These are phyloP conservation scores for Gracilariopsis chorda DNA, from an alignment of 23 red algal species.

Conservation along the genomic window DNA sequence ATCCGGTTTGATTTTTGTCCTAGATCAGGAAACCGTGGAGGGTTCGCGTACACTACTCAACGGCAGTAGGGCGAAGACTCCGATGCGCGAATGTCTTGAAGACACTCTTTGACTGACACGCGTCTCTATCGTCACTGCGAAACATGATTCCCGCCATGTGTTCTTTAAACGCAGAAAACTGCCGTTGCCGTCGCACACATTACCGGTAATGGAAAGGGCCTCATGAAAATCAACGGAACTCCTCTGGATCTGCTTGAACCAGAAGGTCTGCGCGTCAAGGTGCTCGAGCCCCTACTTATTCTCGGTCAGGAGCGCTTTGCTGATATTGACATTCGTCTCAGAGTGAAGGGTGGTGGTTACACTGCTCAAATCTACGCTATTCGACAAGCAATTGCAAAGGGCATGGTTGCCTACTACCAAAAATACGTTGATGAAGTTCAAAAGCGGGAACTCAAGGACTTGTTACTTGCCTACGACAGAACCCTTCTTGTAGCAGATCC, in stretches of 20 bases:
- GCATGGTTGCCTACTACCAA: conserved; percentile 96
- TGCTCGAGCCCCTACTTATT: conserved; percentile 93
- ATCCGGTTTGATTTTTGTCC: too few species aligned
- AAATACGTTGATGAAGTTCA: conserved; percentile 96
- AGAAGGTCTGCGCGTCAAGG: conserved; percentile 89
- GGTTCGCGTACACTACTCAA: not conserved
- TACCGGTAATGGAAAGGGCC: conserved; percentile 88
- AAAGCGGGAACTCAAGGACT: conserved; percentile 89
- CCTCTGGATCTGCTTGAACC: conserved; percentile 95
- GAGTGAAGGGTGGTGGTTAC: conserved; percentile 89
- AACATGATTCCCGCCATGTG: not conserved
- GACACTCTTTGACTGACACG: not conserved
- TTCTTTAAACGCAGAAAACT: conserved; percentile 80
- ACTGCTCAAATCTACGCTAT: conserved; percentile 99
- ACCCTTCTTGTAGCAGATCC: conserved; percentile 96
- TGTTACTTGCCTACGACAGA: conserved; percentile 89
- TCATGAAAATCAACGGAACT: conserved; percentile 98
- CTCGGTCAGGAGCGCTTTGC: conserved; percentile 98
- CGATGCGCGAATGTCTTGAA: not conserved
- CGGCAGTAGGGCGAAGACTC: not conserved
- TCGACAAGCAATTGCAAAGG: conserved; percentile 98
- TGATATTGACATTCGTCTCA: conserved; percentile 92
- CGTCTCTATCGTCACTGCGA: not conserved
- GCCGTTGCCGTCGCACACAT: conserved; percentile 97
- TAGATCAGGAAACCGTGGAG: not conserved